A percentile compares a stretch with the other conserved stretches of the same genome.
Evolutionary conservation across 768 basidiomycete species (phyloP).

Genomic region (Dioszegia crocea): DNA sequence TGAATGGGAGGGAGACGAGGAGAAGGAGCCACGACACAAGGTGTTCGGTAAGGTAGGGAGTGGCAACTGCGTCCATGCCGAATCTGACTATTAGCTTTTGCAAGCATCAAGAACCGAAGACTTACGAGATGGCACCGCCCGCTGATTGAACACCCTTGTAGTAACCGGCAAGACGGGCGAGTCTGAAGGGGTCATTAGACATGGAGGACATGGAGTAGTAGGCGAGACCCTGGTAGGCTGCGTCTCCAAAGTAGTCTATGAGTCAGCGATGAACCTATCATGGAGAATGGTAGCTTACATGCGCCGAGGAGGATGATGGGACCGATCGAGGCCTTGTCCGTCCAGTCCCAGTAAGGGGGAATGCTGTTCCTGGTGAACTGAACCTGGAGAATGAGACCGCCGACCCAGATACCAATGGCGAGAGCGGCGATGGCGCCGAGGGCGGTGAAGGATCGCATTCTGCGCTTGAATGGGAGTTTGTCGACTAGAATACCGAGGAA

Average conservation of each 20-base stretch:
- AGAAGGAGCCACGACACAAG: constrained; percentile 32
- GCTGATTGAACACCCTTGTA: constrained; percentile 52
- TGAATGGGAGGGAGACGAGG: constrained; percentile 32
- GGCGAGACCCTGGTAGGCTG: constrained; percentile 35
- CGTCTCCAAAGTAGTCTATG: constrained; percentile 51
- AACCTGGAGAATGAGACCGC: constrained; percentile 53
- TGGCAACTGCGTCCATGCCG: constrained; percentile 55
- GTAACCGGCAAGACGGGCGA: constrained; percentile 54
- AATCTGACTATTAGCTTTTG: constrained; percentile 24
- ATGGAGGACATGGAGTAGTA: constrained; percentile 46
- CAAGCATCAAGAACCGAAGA: neutral
- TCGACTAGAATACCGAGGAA: constrained; percentile 54
- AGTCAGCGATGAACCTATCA: too few relatives aligned
- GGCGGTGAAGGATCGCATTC: constrained; percentile 52
- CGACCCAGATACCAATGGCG: constrained; percentile 51
- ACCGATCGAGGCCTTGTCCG: constrained; percentile 50
- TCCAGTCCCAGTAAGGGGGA: constrained; percentile 47
- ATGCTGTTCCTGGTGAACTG: constrained; percentile 48
- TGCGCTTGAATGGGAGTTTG: constrained; percentile 45
- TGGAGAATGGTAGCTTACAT: constrained; percentile 7
- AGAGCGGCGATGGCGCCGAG: constrained; percentile 47
- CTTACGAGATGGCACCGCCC: constrained; percentile 49
- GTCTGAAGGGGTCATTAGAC: constrained; percentile 55
- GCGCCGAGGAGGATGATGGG: constrained; percentile 53
- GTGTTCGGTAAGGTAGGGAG: constrained; percentile 54